Conservation (phyloP, 495 filamentous ascomycete species). For the Lindgomyces ingoldianus region DNA sequence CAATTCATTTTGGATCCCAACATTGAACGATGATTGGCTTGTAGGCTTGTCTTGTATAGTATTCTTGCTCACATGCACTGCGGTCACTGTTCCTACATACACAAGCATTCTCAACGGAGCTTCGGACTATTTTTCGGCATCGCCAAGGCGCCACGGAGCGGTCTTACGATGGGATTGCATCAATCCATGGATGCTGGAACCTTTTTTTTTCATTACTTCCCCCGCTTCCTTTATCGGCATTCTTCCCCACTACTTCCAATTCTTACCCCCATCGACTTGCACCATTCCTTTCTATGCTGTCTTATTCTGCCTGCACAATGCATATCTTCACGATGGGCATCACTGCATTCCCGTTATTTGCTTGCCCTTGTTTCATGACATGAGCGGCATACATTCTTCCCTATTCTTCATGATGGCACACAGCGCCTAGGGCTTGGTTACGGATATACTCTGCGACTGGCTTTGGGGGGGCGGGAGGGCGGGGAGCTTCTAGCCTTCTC, state of each 20-base stretch:
- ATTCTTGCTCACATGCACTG: conserved; percentile 18
- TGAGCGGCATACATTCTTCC: conserved; percentile 3
- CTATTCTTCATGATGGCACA: conserved; percentile 1
- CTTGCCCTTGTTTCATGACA: neutral
- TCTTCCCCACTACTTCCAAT: neutral
- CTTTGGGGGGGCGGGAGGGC: no score
- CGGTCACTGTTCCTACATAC: neutral
- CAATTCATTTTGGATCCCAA: conserved; percentile 7
- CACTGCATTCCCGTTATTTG: neutral
- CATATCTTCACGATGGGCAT: neutral
- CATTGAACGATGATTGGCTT: conserved; percentile 9
- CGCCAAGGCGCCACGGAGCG: conserved; percentile 15
- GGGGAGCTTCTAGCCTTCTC: no score
- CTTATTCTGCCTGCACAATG: conserved; percentile 6
- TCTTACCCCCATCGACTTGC: neutral
- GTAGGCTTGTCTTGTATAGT: conserved; percentile 25
- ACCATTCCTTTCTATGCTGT: conserved; percentile 17
- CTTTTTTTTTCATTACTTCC: conserved; percentile 6
- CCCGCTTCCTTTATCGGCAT: neutral
- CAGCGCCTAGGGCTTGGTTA: neutral
- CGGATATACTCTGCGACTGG: neutral
- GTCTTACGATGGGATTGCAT: conserved; percentile 2
- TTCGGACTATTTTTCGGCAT: conserved; percentile 26
- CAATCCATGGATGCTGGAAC: neutral
- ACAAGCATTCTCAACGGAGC: conserved; percentile 25